phyloP scores from a whole-genome alignment of 116 monocot species.

The Cymodocea nodosa region DNA sequence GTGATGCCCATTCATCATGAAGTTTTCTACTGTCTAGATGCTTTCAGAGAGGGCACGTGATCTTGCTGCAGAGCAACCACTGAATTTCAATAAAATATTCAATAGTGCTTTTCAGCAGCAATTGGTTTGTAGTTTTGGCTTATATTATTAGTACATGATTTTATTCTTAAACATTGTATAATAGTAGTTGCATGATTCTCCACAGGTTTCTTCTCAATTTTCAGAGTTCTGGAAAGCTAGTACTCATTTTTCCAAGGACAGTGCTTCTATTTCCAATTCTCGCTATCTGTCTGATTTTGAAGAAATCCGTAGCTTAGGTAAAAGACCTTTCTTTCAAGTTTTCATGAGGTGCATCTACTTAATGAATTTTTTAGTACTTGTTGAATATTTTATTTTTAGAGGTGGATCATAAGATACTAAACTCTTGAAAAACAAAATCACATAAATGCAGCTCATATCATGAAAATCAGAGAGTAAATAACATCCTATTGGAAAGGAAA shows the following conservation, averaged over 20 bases:
- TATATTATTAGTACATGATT: slow-evolving; percentile 1
- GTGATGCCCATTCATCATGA: neutral
- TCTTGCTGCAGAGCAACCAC: slow-evolving; percentile 44
- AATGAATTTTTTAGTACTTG: neutral
- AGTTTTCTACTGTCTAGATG: slow-evolving; percentile 26
- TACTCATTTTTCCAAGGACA: slow-evolving; percentile 20
- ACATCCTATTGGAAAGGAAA: too few species aligned
- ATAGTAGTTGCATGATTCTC: slow-evolving; percentile 6
- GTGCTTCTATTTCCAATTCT: slow-evolving; percentile 49
- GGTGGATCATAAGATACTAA: too few species aligned
- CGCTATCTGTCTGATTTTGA: slow-evolving; percentile 97
- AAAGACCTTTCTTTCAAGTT: neutral
- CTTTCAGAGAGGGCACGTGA: slow-evolving; percentile 69
- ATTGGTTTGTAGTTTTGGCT: slow-evolving; percentile 35
- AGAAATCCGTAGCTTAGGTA: slow-evolving; percentile 81
- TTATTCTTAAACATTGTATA: slow-evolving; percentile 4
- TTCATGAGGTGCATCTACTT: neutral
- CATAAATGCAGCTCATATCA: too few species aligned
- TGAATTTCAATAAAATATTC: slow-evolving; percentile 45
- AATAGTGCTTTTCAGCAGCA: slow-evolving; percentile 48
- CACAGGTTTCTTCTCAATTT: slow-evolving; percentile 48
- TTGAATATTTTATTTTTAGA: too few species aligned
- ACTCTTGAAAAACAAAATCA: too few species aligned
- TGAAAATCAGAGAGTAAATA: too few species aligned
- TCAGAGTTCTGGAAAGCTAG: slow-evolving; percentile 58